Evolutionary conservation across 176 grass and related monocot genomes (phyloP).

Genomic region (Dactylis glomerata): DNA sequence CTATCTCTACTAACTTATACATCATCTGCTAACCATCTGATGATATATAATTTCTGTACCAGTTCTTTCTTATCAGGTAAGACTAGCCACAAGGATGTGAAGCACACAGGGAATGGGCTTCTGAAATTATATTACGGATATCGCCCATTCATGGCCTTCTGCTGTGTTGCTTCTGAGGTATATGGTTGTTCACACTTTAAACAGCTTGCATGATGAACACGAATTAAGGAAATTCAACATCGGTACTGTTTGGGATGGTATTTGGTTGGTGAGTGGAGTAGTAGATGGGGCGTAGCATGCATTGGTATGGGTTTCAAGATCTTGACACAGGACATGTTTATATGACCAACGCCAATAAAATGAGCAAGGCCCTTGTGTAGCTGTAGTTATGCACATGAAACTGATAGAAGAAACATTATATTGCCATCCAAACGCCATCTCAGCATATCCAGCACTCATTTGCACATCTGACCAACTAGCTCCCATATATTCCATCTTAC

Average conservation of each 20-base stretch:
- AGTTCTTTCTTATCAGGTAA: constrained; percentile 92
- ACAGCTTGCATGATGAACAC: background rate
- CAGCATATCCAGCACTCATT: background rate
- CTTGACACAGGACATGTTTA: background rate
- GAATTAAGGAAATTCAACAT: background rate
- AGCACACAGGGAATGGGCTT: constrained; percentile 78
- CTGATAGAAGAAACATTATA: background rate
- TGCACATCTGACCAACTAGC: background rate
- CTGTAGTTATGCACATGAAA: background rate
- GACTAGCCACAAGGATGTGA: constrained; percentile 96
- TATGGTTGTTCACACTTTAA: background rate
- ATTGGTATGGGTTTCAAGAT: background rate
- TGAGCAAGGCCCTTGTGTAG: background rate
- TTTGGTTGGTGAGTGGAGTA: background rate
- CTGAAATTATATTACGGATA: constrained; percentile 81
- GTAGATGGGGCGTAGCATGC: background rate
- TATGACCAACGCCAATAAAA: background rate
- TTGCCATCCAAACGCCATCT: background rate
- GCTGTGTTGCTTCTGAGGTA: constrained; percentile 96
- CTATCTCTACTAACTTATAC: background rate
- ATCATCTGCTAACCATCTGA: constrained; percentile 4
- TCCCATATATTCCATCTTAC: background rate
- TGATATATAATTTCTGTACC: constrained; percentile 19
- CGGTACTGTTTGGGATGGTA: background rate
- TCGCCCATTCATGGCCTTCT: constrained; percentile 91